Evolutionary conservation across 225 moss, liverwort and hornwort species (phyloP), one percentile per base, ranked within the genome.

Genomic region (Takakia lepidozioides): DNA sequence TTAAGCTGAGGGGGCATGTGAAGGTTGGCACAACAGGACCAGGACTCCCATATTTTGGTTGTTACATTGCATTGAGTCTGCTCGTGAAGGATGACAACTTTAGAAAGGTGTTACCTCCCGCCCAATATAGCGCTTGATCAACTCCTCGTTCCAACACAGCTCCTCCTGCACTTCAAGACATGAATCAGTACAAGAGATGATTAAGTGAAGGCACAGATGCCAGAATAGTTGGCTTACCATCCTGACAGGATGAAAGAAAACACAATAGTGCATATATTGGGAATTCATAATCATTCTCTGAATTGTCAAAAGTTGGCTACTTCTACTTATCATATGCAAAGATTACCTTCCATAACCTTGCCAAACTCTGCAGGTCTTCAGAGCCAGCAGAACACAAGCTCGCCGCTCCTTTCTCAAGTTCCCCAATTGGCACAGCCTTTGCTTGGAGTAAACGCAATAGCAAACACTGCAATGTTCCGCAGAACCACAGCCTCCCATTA

Each of bases 371-470:
- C 21, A 74, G 74, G 51, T 71, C 67, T 57, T 53, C 57, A 51
- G 70, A 74, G 54, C 70, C 64, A 38, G 63, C 74, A 57, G 67
- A 59, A 36, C 49, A 58, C 24, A 67, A 53, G 28, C 66, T 52
- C 38, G 80, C 47, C 61, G 70, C 38, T 60, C 63, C 43, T 46
- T 32, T 67, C 29, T 54, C 54, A 43, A n/a, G 57, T 58, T 71
- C 61, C 5, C 53, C 55, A 58, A 58, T 73, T 16, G 75, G 60
- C 20, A 60, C 55, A 53, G 51, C 67, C 62, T 64, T 71, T 53
- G 80, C 80, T 63, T 83, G 75, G 35, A 88, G 76, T 41, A 88
- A 64, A 65, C 85, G 83, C 55, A 76, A 60, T 27, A 93, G 64
- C 62, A 93, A 73, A 60, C 68, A 80, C 92, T 93, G 83, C 71